Evolutionary conservation across 2,329 filamentous ascomycete genomes (phyloP).

Genomic region (Microdochium nivale): DNA sequence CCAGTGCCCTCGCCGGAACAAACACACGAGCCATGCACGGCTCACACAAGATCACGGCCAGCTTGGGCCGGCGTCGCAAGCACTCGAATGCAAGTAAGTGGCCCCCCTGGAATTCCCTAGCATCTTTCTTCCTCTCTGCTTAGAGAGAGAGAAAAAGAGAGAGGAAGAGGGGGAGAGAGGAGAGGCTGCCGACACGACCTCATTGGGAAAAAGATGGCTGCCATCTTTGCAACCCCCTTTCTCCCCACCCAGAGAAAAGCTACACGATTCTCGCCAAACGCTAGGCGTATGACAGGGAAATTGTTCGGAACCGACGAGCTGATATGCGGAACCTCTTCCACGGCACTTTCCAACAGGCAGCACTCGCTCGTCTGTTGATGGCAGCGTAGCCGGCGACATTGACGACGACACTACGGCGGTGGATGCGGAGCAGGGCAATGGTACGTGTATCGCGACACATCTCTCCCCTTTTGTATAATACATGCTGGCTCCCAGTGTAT

Average conservation of each 20-base stretch:
- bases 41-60: not conserved
- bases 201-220: too few relatives aligned
- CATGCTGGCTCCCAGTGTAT: not conserved
- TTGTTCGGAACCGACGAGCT: not conserved
- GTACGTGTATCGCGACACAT: constrained; percentile 39
- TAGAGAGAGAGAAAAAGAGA: too few relatives aligned
- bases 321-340: constrained; percentile 12
- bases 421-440: constrained; percentile 89
- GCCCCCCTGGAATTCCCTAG: too few relatives aligned
- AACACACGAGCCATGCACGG: not conserved
- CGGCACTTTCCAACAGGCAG: too few relatives aligned
- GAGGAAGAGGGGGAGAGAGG: too few relatives aligned
- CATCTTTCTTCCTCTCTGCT: too few relatives aligned
- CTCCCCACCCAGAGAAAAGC: too few relatives aligned
- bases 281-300: not conserved
- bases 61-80: not conserved
- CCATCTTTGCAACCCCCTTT: too few relatives aligned
- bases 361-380: constrained; percentile 49
- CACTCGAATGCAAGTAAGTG: not conserved
- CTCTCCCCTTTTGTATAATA: constrained; percentile 1
- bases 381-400: constrained; percentile 23
- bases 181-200: too few relatives aligned
- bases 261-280: not conserved
- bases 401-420: constrained; percentile 75
- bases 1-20: too few relatives aligned